Conservation (phyloP, 2,329 filamentous ascomycete species). For the Conoideocrella luteorostrata region DNA sequence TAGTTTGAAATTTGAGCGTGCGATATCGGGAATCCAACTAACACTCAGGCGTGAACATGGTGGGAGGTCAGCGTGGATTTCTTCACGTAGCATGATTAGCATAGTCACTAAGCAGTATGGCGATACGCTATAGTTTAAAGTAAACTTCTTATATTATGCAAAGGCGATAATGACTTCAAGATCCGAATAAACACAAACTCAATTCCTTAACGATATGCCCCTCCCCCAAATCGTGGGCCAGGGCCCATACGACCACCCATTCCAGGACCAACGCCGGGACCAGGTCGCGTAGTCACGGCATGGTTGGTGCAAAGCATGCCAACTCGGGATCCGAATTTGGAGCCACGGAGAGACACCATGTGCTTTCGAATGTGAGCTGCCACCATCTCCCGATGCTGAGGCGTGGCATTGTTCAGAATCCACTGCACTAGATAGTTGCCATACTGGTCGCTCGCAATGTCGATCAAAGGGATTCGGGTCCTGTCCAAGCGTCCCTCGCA, state of each 20-base stretch:
- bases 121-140: conserved; percentile 8
- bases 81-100: too few species aligned
- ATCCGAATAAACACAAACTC: conserved; percentile 7
- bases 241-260: conserved; percentile 53
- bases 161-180: conserved; percentile 13
- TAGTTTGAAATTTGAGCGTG: too few species aligned
- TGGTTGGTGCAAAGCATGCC: conserved; percentile 99
- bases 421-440: conserved; percentile 98
- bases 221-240: conserved; percentile 50
- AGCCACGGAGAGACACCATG: conserved; percentile 97
- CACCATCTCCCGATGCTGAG: conserved; percentile 88
- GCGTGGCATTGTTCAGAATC: conserved; percentile 81
- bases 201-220: conserved; percentile 45
- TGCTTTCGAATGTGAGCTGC: conserved; percentile 95
- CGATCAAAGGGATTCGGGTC: conserved; percentile 92
- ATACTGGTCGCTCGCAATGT: conserved; percentile 97
- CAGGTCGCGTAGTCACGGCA: conserved; percentile 79
- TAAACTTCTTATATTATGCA: conserved; percentile 15
- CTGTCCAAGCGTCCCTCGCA: conserved; percentile 87
- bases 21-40: too few species aligned
- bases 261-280: conserved; percentile 68
- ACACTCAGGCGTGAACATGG: too few species aligned
- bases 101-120: too few species aligned
- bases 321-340: conserved; percentile 96
- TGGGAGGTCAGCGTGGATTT: too few species aligned